Evolutionary conservation across 495 filamentous ascomycete species (phyloP).

Genomic region (Annulohypoxylon nitens): DNA sequence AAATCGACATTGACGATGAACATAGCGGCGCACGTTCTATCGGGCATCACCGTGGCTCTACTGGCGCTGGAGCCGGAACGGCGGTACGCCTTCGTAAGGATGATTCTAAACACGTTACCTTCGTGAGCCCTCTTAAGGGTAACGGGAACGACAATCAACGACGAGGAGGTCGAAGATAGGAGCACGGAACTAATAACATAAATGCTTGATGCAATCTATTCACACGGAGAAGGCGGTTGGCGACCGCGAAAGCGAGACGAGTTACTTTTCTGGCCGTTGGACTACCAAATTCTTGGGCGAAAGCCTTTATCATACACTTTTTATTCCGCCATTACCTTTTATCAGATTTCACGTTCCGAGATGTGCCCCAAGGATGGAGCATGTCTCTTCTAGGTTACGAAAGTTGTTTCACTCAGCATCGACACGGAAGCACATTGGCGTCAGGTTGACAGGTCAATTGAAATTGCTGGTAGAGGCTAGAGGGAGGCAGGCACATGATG

Average conservation of each 20-base stretch:
- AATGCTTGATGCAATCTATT: conserved; percentile 13
- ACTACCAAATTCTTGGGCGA: conserved; percentile 37
- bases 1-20: conserved; percentile 63
- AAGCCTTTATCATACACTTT: conserved; percentile 43
- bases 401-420: conserved; percentile 31
- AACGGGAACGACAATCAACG: conserved; percentile 52
- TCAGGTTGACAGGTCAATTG: conserved; percentile 49
- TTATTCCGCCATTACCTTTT: conserved; percentile 45
- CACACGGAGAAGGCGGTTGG: conserved; percentile 19
- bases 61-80: conserved; percentile 45
- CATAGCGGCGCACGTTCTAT: conserved; percentile 53
- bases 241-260: conserved; percentile 8
- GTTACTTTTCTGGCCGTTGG: conserved; percentile 34
- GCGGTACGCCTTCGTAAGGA: conserved; percentile 59
- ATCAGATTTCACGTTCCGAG: conserved; percentile 23
- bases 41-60: conserved; percentile 53
- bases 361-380: conserved; percentile 23
- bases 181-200: conserved; percentile 21
- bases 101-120: conserved; percentile 61
- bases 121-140: conserved; percentile 57
- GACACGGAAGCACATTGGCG: conserved; percentile 40
- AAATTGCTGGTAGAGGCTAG: conserved; percentile 42
- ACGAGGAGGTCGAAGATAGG: conserved; percentile 43
- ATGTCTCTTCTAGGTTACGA: conserved; percentile 30
- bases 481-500: conserved; percentile 31